Conservation (phyloP, 1,284 basidiomycete genomes). For the Stereum hirsutum region DNA sequence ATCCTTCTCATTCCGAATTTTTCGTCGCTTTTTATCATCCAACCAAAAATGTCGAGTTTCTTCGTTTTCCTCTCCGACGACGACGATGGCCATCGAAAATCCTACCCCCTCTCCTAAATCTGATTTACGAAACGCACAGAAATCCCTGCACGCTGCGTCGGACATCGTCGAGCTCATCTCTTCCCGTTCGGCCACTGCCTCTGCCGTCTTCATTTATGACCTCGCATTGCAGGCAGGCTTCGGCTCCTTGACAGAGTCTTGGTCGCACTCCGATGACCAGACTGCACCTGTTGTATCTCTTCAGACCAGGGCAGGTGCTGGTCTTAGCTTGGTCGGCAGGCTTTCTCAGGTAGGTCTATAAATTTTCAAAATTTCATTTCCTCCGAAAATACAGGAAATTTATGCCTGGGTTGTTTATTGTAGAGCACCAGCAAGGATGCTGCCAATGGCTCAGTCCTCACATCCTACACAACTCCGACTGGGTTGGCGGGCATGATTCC, state of each 20-base stretch:
- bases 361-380: too few species aligned
- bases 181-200: slow-evolving; percentile 43
- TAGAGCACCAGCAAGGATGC: slow-evolving; percentile 64
- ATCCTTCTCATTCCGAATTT: too few species aligned
- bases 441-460: slow-evolving; percentile 47
- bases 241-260: slow-evolving; percentile 57
- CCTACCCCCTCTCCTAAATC: slow-evolving; percentile 5
- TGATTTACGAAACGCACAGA: slow-evolving; percentile 9
- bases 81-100: slow-evolving; percentile 19
- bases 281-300: slow-evolving; percentile 56
- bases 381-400: too few species aligned
- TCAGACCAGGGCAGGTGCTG: slow-evolving; percentile 86
- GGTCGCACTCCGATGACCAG: slow-evolving; percentile 32
- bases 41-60: too few species aligned
- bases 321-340: slow-evolving; percentile 75
- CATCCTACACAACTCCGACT: slow-evolving; percentile 68
- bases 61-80: not conserved
- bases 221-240: slow-evolving; percentile 75
- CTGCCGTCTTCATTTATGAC: slow-evolving; percentile 72
- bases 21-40: too few species aligned
- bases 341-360: slow-evolving; percentile 72
- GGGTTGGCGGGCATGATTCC: slow-evolving; percentile 74
- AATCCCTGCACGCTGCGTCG: slow-evolving; percentile 37
- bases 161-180: slow-evolving; percentile 59
- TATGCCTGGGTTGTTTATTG: too few species aligned